Base-by-base conservation (phyloP, 2,329 filamentous ascomycete genomes). In the Elsinoe australis region DNA sequence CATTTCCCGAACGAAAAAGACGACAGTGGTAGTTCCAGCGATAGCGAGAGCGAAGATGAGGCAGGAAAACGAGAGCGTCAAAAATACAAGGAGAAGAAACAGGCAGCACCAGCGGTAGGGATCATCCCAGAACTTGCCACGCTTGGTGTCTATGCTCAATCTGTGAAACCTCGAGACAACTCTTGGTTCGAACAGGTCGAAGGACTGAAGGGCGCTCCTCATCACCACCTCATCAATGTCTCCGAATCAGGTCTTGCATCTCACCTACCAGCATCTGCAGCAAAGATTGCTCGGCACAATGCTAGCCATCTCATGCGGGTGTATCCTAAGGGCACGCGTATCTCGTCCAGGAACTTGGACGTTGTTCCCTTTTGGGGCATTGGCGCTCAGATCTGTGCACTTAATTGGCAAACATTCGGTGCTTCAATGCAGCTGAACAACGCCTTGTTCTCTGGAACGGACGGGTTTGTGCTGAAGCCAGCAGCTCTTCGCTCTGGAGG, bases 371-470 rank as follows among this genome's bases (percentile, higher is more conserved):
- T 81, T 59, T 85, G 81, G 81, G 78, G 71, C 5, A 60, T 83
- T 3, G 81, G 81, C 1, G 80, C 80, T 2, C 81, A 85, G 56
- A 79, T 85, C 38, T 83, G 79, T 58, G 81, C 81, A 2, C 69
- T 85, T 46, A 85, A 85, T 64, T 81, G 80, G 76, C 81, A 85
- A 58, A 81, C 74, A 0, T 85, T 83, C 54, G 79, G 78, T 26
- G 73, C 74, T 5, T 73, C 73, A 57, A 80, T 81, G 67, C 81
- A 84, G 61, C 68, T 84, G 54, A 84, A 84, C 58, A 79, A 83
- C 56, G 81, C 80, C 0, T 67, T 85, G 0, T 84, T 85, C 61
- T 72, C 69, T 38, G 79, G 79, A 9, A 78, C 79, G 0, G 76
- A 78, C 21, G 81, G 81, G 5, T 84, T 77, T 56, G 74, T 84